Evolutionary conservation across 805 yeast species (phyloP).

Genomic region (Candida sphagnicola): DNA sequence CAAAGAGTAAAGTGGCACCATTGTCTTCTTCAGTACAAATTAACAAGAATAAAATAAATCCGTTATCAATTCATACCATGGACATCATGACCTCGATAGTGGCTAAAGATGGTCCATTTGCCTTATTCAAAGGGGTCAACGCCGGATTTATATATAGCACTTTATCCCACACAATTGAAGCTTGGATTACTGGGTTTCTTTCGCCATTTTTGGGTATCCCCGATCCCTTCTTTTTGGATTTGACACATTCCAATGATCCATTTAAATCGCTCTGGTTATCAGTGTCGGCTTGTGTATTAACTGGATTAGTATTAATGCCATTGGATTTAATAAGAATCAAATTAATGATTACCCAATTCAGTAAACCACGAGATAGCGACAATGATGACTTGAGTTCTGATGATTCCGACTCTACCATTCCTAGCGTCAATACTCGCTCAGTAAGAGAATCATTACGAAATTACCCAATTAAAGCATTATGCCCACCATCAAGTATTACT

Average conservation of each 20-base stretch:
- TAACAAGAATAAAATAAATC: conserved; percentile 38
- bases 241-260: conserved; percentile 77
- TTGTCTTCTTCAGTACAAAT: background rate
- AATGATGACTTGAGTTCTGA: background rate
- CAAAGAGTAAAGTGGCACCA: background rate
- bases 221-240: conserved; percentile 82
- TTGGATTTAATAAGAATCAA: conserved; percentile 76
- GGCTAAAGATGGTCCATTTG: conserved; percentile 68
- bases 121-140: conserved; percentile 69
- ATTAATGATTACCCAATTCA: conserved; percentile 66
- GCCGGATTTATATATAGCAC: conserved; percentile 79
- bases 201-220: conserved; percentile 81
- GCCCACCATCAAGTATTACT: conserved; percentile 47
- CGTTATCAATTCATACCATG: conserved; percentile 56
- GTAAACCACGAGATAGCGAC: conserved; percentile 14
- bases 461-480: conserved; percentile 53
- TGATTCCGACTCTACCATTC: conserved; percentile 3
- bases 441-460: conserved; percentile 61
- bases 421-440: conserved; percentile 47
- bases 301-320: conserved; percentile 75
- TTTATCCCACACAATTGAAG: conserved; percentile 70
- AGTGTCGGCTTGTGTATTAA: conserved; percentile 64
- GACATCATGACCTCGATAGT: conserved; percentile 62
- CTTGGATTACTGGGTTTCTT: conserved; percentile 88
- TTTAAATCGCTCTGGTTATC: conserved; percentile 62